Evolutionary conservation across 148 eudicot species (phyloP).

Genomic region (Pouteria glomerata): DNA sequence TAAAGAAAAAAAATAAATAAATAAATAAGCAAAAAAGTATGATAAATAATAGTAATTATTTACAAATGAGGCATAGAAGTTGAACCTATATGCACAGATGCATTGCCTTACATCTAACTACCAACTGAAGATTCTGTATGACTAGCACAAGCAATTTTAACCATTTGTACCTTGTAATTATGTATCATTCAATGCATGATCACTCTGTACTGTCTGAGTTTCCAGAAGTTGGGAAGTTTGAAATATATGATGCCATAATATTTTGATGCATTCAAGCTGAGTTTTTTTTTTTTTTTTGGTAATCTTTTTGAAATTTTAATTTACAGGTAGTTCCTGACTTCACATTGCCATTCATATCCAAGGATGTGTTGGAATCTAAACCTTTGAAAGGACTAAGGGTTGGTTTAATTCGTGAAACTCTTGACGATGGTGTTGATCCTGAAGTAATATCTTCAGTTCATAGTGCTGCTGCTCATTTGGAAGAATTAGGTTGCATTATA

Average conservation of each 20-base stretch:
- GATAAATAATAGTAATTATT: background rate
- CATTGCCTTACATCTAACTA: background rate
- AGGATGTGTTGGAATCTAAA: conserved; percentile 54
- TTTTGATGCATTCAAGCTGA: background rate
- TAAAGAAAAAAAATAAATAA: too few relatives aligned
- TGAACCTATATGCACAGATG: background rate
- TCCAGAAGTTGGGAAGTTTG: background rate
- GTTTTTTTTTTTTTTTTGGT: conserved; percentile 12
- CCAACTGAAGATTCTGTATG: background rate
- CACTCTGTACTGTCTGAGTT: background rate
- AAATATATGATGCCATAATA: background rate
- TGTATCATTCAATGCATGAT: background rate
- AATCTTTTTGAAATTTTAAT: conserved; percentile 8
- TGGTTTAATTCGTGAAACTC: conserved; percentile 87
- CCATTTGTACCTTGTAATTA: background rate
- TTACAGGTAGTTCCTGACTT: conserved; percentile 81
- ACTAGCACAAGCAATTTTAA: background rate
- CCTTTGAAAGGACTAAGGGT: conserved; percentile 89
- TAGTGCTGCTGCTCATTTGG: conserved; percentile 80
- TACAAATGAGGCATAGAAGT: background rate
- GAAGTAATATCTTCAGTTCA: conserved; percentile 60
- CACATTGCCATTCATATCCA: conserved; percentile 50
- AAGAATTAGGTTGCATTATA: conserved; percentile 73
- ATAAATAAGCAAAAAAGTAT: too few relatives aligned
- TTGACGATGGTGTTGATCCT: conserved; percentile 80